Evolutionary conservation across 1,139 yeast genomes (phyloP).

Genomic region (Dujonia santamariae): DNA sequence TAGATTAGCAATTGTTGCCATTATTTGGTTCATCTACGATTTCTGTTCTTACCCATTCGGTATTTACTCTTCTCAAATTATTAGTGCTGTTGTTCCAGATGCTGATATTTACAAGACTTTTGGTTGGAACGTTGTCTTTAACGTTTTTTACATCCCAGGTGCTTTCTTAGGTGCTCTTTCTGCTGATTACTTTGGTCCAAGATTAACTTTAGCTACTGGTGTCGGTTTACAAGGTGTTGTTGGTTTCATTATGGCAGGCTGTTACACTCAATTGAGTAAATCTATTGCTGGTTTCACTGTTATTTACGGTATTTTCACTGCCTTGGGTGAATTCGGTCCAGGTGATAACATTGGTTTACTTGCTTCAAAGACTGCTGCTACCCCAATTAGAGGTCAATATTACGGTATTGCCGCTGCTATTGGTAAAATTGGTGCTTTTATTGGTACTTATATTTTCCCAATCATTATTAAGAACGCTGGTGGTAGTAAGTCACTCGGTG

Average conservation of each 20-base stretch:
- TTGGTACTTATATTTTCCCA: conserved; percentile 43
- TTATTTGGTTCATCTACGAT: conserved; percentile 81
- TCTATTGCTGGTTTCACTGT: conserved; percentile 70
- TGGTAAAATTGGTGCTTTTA: conserved; percentile 56
- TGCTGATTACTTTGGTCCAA: conserved; percentile 75
- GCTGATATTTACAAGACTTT: conserved; percentile 60
- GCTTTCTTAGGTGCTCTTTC: conserved; percentile 69
- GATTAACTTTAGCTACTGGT: conserved; percentile 63
- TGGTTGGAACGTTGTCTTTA: conserved; percentile 82
- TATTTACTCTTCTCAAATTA: conserved; percentile 63
- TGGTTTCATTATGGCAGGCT: conserved; percentile 74
- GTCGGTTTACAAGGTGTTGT: conserved; percentile 61
- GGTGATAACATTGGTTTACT: conserved; percentile 17
- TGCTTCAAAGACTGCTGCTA: conserved; percentile 18
- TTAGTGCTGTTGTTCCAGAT: conserved; percentile 52
- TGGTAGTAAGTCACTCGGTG: conserved; percentile 42
- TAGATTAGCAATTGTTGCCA: conserved; percentile 56
- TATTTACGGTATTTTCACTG: conserved; percentile 70
- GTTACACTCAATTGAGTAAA: conserved; percentile 46
- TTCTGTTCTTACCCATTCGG: conserved; percentile 77
- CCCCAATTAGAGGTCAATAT: conserved; percentile 16
- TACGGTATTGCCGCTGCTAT: conserved; percentile 52
- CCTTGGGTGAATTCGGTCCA: conserved; percentile 35
- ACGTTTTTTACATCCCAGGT: conserved; percentile 79
- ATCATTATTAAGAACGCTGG: conserved; percentile 29